Conservation (phyloP, 2,329 filamentous ascomycete species). For the Colletotrichum abscissum region DNA sequence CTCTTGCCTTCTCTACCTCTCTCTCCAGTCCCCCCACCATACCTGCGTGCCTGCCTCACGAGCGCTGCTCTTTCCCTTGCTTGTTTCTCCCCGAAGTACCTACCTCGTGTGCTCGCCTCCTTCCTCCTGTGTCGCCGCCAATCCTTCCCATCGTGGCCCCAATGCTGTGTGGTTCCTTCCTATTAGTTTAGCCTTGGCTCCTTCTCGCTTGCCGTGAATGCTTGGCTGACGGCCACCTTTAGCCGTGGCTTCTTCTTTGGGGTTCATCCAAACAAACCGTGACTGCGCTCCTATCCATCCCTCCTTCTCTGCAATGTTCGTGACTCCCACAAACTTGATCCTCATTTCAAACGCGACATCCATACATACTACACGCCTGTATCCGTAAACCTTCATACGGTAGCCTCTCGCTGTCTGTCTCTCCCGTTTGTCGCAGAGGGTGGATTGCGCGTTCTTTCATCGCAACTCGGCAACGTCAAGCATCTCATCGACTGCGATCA, state of each 20-base stretch:
- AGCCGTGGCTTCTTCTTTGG: background rate
- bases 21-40: background rate
- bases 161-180: background rate
- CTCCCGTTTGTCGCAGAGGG: background rate
- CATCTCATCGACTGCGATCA: background rate
- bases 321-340: background rate
- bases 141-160: background rate
- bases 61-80: background rate
- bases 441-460: background rate
- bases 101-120: background rate
- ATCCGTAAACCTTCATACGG: background rate
- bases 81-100: background rate
- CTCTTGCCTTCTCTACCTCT: background rate
- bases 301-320: background rate
- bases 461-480: background rate
- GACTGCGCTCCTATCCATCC: background rate
- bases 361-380: background rate
- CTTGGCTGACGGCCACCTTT: background rate
- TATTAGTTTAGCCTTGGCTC: background rate
- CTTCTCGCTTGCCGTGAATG: background rate
- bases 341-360: background rate
- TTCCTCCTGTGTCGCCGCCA: background rate
- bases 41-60: background rate
- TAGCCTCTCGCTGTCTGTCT: background rate
- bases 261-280: background rate